phyloP scores from a whole-genome alignment of 169 alveolate species.

The Neospora caninum region DNA sequence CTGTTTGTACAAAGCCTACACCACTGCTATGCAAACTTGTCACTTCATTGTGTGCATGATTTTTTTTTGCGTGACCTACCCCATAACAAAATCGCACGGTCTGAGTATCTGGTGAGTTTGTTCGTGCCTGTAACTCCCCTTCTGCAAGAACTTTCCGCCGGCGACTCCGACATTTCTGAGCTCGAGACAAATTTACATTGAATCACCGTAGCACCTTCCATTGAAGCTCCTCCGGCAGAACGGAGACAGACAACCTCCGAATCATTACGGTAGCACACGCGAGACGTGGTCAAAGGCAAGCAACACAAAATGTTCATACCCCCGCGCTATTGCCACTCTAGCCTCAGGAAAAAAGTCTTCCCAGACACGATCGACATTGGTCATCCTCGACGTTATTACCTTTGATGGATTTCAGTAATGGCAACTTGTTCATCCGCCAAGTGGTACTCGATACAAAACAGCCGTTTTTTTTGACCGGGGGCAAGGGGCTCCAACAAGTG shows the following conservation, averaged over 20 bases:
- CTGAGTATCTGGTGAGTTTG: slow-evolving; percentile 75
- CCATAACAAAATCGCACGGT: slow-evolving; percentile 82
- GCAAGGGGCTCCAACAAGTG: slow-evolving; percentile 79
- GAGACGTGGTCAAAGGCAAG: too few relatives aligned
- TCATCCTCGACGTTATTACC: not conserved
- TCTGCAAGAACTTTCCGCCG: slow-evolving; percentile 87
- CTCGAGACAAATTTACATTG: not conserved
- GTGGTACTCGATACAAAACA: not conserved
- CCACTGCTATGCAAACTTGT: not conserved
- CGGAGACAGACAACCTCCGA: too few relatives aligned
- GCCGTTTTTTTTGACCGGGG: slow-evolving; percentile 78
- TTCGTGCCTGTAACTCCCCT: slow-evolving; percentile 81
- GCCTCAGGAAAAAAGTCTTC: not conserved
- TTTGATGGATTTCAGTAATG: slow-evolving; percentile 76
- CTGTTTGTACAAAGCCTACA: not conserved
- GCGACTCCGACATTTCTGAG: slow-evolving; percentile 86
- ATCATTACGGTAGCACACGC: too few relatives aligned
- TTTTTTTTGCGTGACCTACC: slow-evolving; percentile 53
- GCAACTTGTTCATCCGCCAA: slow-evolving; percentile 82
- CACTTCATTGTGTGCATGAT: not conserved
- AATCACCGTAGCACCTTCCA: slow-evolving; percentile 39
- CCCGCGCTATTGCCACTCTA: too few relatives aligned
- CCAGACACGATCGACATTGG: too few relatives aligned
- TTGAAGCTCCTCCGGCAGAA: too few relatives aligned
- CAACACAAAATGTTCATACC: too few relatives aligned